phyloP scores from a whole-genome alignment of 164 flowering plant genomes.

The Warburgia ugandensis region DNA sequence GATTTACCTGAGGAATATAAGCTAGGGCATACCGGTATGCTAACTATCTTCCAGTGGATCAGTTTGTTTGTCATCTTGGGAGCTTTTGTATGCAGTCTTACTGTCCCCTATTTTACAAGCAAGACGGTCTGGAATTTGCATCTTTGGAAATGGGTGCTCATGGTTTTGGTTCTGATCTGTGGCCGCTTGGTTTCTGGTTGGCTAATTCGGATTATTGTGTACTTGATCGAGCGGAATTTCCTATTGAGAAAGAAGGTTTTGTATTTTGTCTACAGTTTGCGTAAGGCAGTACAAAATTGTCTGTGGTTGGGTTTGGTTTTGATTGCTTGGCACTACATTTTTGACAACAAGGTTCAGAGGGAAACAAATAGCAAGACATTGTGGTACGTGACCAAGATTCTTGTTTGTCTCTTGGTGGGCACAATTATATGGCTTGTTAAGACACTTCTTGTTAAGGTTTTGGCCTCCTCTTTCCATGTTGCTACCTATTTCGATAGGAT shows the following conservation, averaged over 20 bases:
- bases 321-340: slow-evolving; percentile 47
- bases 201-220: slow-evolving; percentile 52
- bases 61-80: slow-evolving; percentile 36
- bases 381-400: slow-evolving; percentile 40
- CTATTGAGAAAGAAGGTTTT: slow-evolving; percentile 52
- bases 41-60: slow-evolving; percentile 38
- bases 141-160: slow-evolving; percentile 65
- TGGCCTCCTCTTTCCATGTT: slow-evolving; percentile 54
- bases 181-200: slow-evolving; percentile 69
- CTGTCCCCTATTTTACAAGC: slow-evolving; percentile 19
- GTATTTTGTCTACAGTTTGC: slow-evolving; percentile 66
- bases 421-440: slow-evolving; percentile 45
- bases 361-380: slow-evolving; percentile 24
- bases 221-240: slow-evolving; percentile 58
- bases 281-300: slow-evolving; percentile 61
- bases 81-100: slow-evolving; percentile 31
- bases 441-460: slow-evolving; percentile 42
- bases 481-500: slow-evolving; percentile 51
- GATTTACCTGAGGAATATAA: slow-evolving; percentile 43
- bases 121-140: slow-evolving; percentile 35
- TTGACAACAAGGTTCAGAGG: slow-evolving; percentile 37
- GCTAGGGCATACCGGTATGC: slow-evolving; percentile 17
- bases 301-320: slow-evolving; percentile 62
- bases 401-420: slow-evolving; percentile 46
- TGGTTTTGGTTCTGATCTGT: slow-evolving; percentile 54